Evolutionary conservation across 148 eudicot species (phyloP).

Genomic region (Nepenthes mirabilis): DNA sequence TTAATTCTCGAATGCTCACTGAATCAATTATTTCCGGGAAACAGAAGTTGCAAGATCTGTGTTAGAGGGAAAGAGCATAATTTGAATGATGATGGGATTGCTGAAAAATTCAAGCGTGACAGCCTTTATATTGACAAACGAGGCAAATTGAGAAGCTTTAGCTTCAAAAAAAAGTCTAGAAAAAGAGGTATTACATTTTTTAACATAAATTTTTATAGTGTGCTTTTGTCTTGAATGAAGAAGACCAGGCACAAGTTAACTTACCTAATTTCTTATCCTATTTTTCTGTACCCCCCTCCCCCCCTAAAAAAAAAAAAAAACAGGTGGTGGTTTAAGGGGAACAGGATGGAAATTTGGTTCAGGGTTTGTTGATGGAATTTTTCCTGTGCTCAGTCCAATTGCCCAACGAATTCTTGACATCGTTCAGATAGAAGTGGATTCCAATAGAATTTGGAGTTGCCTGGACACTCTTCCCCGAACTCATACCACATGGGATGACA

Average conservation of each 20-base stretch:
- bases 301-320: background rate
- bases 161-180: slow-evolving; percentile 64
- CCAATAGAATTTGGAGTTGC: slow-evolving; percentile 37
- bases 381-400: slow-evolving; percentile 68
- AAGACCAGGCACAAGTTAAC: background rate
- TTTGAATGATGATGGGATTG: slow-evolving; percentile 18
- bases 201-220: background rate
- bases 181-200: slow-evolving; percentile 38
- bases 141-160: slow-evolving; percentile 46
- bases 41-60: slow-evolving; percentile 18
- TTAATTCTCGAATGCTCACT: background rate
- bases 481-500: slow-evolving; percentile 68
- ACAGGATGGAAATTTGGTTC: slow-evolving; percentile 88
- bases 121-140: slow-evolving; percentile 42
- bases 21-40: slow-evolving; percentile 3
- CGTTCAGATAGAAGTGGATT: slow-evolving; percentile 44
- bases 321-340: slow-evolving; percentile 80
- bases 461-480: slow-evolving; percentile 58
- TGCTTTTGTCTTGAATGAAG: background rate
- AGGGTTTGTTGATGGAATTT: slow-evolving; percentile 83
- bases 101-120: slow-evolving; percentile 40
- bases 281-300: background rate
- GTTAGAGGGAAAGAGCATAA: slow-evolving; percentile 14
- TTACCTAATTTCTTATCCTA: background rate
- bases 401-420: slow-evolving; percentile 52